Base-by-base conservation (phyloP, 2,329 filamentous ascomycete species). In the Aspergillus hiratsukae region DNA sequence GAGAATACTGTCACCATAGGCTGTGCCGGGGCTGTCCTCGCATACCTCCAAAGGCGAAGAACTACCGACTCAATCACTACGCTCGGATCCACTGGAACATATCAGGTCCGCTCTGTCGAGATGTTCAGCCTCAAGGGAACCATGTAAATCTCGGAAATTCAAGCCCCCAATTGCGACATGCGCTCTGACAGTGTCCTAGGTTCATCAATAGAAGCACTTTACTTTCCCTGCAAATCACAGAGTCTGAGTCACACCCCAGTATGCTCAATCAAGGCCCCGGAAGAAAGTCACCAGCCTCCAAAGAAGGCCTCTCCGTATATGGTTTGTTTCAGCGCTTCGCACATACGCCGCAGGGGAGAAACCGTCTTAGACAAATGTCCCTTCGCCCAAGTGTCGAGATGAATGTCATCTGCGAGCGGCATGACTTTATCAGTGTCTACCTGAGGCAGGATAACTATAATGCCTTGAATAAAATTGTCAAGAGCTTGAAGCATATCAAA, bases 11-110 rank as follows among this genome's bases (percentile, higher is more conserved):
- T 89, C 11, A 90, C 91, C 77, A 78, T 96, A 49, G 89, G 90
- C 3, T 97, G 94, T 73, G 89, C 88, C 27, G 91, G 92, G n/a
- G 92, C 92, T 27, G 76, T 97, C 2, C 75, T 97, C n/a, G 82
- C 83, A 4, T 90, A 95, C 61, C 73, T 97, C 25, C 85, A 90
- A 64, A 85, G 90, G 52, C 82, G 85, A 63, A 81, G 81, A 67
- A 82, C 85, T 41, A 80, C 83, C 2, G 81, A 84, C 37, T 87
- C 85, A 65, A 75, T 87, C 2, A 83, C 85, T 1, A 82, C 28
- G 84, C 88, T 58, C 73, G 78, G 14, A 78, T 79, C 29, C 79
- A 19, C 80, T 2, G 70, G 76, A n/a, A 65, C 83, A 45, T 89
- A 89, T 62, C 80, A 78, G 6, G 78, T 96, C 27, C 78, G 74